Conservation (phyloP, 768 basidiomycete genomes). For the Glaciozyma martinii region DNA sequence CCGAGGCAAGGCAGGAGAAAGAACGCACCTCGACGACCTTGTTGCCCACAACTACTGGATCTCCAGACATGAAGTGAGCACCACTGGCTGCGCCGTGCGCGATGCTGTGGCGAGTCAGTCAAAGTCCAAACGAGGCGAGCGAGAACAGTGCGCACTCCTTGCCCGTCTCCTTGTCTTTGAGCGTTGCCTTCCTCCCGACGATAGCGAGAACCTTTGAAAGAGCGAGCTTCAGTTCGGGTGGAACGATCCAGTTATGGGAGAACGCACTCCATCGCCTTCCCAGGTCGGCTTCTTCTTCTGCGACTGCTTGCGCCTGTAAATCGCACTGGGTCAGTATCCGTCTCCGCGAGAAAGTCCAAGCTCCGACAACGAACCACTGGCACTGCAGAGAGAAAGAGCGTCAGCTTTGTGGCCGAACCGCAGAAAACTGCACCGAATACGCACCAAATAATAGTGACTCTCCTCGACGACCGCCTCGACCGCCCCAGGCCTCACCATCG, state of each 20-base stretch:
- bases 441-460: background rate
- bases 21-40: constrained; percentile 30
- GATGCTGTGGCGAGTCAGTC: background rate
- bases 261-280: constrained; percentile 51
- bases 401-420: background rate
- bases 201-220: constrained; percentile 19
- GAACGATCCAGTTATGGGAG: background rate
- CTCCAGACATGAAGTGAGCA: constrained; percentile 17
- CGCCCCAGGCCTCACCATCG: background rate
- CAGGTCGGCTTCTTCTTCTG: constrained; percentile 74
- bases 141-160: constrained; percentile 23
- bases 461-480: background rate
- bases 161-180: constrained; percentile 28
- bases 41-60: constrained; percentile 33
- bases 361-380: background rate
- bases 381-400: background rate
- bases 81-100: background rate
- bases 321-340: constrained; percentile 32
- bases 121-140: background rate
- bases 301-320: constrained; percentile 56
- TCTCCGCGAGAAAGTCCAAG: background rate
- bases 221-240: background rate
- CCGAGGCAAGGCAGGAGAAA: background rate
- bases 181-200: constrained; percentile 20
- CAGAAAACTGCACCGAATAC: background rate